These are phyloP conservation scores for Colletotrichum sp. DNA, from an alignment of 2,329 filamentous ascomycete genomes.

Conservation along the genomic window DNA sequence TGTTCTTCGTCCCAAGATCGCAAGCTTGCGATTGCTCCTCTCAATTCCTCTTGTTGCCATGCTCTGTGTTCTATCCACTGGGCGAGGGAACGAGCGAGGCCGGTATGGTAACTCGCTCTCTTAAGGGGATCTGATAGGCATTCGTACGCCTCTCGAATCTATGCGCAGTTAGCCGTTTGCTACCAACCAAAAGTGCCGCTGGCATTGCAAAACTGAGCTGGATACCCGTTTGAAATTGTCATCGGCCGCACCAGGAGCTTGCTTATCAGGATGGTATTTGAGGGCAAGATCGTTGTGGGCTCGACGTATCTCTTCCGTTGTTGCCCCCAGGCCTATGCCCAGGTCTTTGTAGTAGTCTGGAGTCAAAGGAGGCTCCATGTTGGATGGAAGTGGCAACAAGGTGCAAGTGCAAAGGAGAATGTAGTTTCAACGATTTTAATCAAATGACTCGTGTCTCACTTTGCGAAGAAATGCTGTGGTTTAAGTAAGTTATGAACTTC, in stretches of 20 bases:
- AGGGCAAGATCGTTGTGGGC: background rate
- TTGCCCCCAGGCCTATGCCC: background rate
- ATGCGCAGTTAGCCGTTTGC: background rate
- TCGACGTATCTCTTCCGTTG: background rate
- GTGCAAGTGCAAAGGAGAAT: background rate
- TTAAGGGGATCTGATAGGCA: background rate
- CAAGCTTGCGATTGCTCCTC: background rate
- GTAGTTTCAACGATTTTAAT: accelerated
- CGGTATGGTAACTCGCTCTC: background rate
- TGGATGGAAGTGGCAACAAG: background rate
- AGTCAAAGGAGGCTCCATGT: background rate
- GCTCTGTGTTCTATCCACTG: background rate
- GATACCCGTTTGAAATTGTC: background rate
- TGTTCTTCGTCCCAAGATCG: background rate
- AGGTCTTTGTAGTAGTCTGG: background rate
- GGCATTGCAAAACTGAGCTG: background rate
- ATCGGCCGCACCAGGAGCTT: background rate
- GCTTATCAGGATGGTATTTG: background rate
- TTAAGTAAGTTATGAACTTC: background rate
- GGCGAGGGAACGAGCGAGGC: background rate
- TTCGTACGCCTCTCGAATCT: background rate
- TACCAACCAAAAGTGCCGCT: accelerated
- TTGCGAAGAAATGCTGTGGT: background rate
- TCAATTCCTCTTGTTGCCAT: background rate
- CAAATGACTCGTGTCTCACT: background rate